phyloP scores from a whole-genome alignment of 31 red algal genomes.

The Asparagopsis taxiformis region DNA sequence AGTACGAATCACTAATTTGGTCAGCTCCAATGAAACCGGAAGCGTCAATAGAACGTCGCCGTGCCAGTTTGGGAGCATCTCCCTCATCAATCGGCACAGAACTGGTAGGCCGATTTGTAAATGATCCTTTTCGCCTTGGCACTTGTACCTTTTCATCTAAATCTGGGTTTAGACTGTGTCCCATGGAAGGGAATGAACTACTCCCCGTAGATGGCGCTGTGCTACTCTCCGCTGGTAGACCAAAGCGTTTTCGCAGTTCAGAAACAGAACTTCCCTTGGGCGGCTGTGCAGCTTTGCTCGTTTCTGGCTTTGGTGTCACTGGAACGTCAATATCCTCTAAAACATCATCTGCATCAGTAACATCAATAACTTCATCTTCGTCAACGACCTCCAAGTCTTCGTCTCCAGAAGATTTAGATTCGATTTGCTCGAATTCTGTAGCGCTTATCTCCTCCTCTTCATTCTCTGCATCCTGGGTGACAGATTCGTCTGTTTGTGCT shows the following conservation, averaged over 20 bases:
- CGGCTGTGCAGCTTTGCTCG: neutral
- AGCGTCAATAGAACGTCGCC: slow-evolving; percentile 46
- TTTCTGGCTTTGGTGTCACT: neutral
- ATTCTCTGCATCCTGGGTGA: neutral
- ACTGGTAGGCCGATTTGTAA: slow-evolving; percentile 30
- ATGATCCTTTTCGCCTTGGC: slow-evolving; percentile 47
- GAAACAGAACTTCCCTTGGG: neutral
- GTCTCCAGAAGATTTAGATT: neutral
- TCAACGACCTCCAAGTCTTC: neutral
- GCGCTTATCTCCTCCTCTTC: slow-evolving; percentile 22
- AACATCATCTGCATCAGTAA: slow-evolving; percentile 72
- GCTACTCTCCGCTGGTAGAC: neutral
- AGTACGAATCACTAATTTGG: neutral
- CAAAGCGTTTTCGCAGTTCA: neutral
- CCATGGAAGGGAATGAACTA: neutral
- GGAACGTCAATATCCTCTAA: slow-evolving; percentile 41
- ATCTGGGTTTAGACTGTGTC: neutral
- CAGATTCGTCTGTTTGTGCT: neutral
- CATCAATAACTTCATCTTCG: slow-evolving; percentile 63
- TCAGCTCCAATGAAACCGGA: neutral
- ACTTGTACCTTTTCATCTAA: neutral
- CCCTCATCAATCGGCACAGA: slow-evolving; percentile 42
- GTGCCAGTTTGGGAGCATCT: slow-evolving; percentile 49
- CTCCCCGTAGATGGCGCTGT: neutral
- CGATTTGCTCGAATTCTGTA: neutral